phyloP scores from a whole-genome alignment of 2,329 filamentous ascomycete species.

The Simplicillium aogashimaense region DNA sequence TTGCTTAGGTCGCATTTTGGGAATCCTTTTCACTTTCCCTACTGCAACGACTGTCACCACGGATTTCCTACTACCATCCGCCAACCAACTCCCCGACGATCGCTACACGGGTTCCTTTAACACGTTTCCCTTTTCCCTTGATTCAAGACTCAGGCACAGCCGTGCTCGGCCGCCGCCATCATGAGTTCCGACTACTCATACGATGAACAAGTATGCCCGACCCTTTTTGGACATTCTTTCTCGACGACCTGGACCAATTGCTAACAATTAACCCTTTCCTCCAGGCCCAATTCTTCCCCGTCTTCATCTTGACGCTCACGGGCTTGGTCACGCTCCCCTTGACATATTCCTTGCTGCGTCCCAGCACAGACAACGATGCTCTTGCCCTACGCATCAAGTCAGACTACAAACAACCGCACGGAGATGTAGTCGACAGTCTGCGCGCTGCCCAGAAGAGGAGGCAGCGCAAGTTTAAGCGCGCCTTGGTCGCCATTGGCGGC shows the following conservation, averaged over 20 bases:
- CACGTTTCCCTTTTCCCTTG: slow-evolving; percentile 3
- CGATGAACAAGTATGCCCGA: slow-evolving; percentile 66
- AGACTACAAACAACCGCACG: slow-evolving; percentile 73
- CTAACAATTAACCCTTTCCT: background rate
- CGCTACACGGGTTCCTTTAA: too few relatives aligned
- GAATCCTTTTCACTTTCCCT: too few relatives aligned
- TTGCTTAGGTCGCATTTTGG: too few relatives aligned
- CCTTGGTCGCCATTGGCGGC: slow-evolving; percentile 62
- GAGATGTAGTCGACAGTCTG: slow-evolving; percentile 71
- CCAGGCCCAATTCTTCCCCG: slow-evolving; percentile 94
- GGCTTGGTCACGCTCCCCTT: slow-evolving; percentile 81
- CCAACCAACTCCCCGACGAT: too few relatives aligned
- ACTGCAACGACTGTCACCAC: too few relatives aligned
- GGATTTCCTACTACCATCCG: too few relatives aligned
- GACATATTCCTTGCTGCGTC: slow-evolving; percentile 78
- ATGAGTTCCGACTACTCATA: slow-evolving; percentile 97
- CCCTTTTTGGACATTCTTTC: background rate
- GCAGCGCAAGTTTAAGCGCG: slow-evolving; percentile 80
- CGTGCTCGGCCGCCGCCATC: slow-evolving; percentile 33
- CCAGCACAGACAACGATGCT: slow-evolving; percentile 65
- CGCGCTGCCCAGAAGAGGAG: slow-evolving; percentile 81
- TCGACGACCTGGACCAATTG: background rate
- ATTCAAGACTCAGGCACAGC: slow-evolving; percentile 9
- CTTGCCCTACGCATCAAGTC: slow-evolving; percentile 76
- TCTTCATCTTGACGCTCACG: slow-evolving; percentile 90